Evolutionary conservation across 2,329 filamentous ascomycete genomes (phyloP).

Genomic region (Hypoxylon sp.): DNA sequence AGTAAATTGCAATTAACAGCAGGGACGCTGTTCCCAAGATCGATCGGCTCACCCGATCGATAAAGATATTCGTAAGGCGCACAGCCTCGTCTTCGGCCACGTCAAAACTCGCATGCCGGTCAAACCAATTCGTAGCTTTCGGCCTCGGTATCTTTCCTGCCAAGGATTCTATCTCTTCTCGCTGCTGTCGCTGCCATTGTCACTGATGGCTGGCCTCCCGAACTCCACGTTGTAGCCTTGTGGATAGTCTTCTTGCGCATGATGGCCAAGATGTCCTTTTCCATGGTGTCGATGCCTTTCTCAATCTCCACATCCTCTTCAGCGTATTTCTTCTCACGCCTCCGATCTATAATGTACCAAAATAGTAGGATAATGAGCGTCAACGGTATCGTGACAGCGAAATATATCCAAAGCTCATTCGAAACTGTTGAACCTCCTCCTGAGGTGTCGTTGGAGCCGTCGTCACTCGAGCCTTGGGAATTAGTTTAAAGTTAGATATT

Average conservation of each 20-base stretch:
- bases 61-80: not conserved
- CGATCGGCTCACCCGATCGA: not conserved
- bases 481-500: conserved; percentile 6
- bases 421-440: conserved; percentile 63
- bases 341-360: conserved; percentile 70
- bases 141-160: conserved; percentile 13
- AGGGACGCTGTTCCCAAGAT: not conserved
- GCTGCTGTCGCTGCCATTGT: not conserved
- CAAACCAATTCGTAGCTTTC: conserved; percentile 17
- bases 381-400: conserved; percentile 71
- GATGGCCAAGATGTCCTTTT: conserved; percentile 69
- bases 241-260: conserved; percentile 71
- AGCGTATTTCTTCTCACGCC: conserved; percentile 64
- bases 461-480: conserved; percentile 26
- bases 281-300: conserved; percentile 69
- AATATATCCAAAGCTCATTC: conserved; percentile 73
- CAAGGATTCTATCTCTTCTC: conserved; percentile 6
- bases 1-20: conserved; percentile 23
- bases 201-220: conserved; percentile 38
- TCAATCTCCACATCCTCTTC: conserved; percentile 68
- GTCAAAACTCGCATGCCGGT: not conserved
- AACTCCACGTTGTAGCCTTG: conserved; percentile 69
- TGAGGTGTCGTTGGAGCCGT: conserved; percentile 37
- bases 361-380: conserved; percentile 68
- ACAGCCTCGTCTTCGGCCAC: not conserved